Evolutionary conservation across 73 alveolate genomes (phyloP), one percentile per base, ranked within the genome.

Genomic region (Stentor roeselii): DNA sequence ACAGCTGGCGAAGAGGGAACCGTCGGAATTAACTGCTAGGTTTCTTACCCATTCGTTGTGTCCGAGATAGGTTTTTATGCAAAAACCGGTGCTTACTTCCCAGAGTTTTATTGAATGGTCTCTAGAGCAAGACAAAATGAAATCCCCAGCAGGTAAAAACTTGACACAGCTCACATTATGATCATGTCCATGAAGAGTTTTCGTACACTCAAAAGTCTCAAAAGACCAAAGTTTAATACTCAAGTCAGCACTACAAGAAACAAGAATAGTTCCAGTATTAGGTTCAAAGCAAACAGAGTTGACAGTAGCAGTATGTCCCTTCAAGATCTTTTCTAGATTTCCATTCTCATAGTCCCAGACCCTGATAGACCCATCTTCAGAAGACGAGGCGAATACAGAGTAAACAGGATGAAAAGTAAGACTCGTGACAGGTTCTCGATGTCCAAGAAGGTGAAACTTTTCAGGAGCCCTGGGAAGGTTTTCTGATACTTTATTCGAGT

Each of bases 121-220:
- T 85, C 98, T 88, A 3, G 97, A 91, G 78, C 96, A 90, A 42
- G 98, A 88, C 41, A 96, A 84, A 58, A 96, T 35, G 59, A 75
- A 84, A 75, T 94, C 98, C 3, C 98, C 98, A 85, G 90, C 88
- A 6, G 97, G 98, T 4, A 91, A 39, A 78, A 91, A 96, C 80
- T 92, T 83, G 59, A 95, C 93, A 61, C 92, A 87, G 82, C 95
- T 83, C 1, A 96, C 98, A 39, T 93, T 87, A 93, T 96, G 99
- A 42, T 96, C 99, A 83, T 96, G 99, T 34, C 98, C 99, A 60
- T 93, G 80, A 21, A 96, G 93, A 14, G 99, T 96, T 75, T 90
- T 89, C 34, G 78, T 86, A 15, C 94, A 95, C 32, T 90, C 77
- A 83, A 84, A 82, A 59, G 89, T 86, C 82, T 93, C 86, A 41